These are phyloP conservation scores for Plasmodium relictum DNA, from an alignment of 169 alveolate species.

Conservation along the genomic window DNA sequence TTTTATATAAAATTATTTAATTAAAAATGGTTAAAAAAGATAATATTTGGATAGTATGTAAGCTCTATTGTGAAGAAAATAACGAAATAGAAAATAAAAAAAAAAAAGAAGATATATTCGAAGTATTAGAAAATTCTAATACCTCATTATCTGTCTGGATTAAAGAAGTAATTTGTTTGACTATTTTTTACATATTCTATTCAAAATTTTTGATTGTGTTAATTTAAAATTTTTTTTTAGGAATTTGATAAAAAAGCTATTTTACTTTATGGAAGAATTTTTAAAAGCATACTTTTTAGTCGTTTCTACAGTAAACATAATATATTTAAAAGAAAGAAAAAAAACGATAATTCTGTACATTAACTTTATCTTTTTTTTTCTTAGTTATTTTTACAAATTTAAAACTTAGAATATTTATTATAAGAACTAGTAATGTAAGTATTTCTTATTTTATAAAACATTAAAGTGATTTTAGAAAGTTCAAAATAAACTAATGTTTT, in stretches of 20 bases:
- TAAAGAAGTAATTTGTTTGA: conserved; percentile 34
- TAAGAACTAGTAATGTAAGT: conserved; percentile 67
- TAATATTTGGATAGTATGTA: conserved; percentile 53
- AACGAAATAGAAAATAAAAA: conserved; percentile 1
- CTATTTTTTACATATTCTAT: not conserved
- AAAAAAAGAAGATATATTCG: conserved; percentile 12
- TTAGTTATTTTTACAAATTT: conserved; percentile 46
- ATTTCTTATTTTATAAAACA: not conserved
- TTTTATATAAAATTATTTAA: not conserved
- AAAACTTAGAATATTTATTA: conserved; percentile 38
- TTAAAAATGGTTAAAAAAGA: conserved; percentile 53
- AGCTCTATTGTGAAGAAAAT: conserved; percentile 9
- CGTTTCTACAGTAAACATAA: conserved; percentile 24
- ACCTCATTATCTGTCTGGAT: conserved; percentile 18
- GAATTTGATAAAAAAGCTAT: conserved; percentile 44
- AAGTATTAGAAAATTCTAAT: conserved; percentile 37
- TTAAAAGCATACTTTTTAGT: conserved; percentile 31
- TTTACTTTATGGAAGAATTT: conserved; percentile 46
- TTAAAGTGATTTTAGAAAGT: not conserved
- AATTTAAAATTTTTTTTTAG: conserved; percentile 21
- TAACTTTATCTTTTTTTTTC: not conserved
- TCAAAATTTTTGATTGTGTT: not conserved
- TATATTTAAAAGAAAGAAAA: conserved; percentile 8
- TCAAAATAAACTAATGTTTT: not conserved
- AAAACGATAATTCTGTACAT: not conserved